Conservation (phyloP, 306 rosid genomes). For the Medicago ruthenica region DNA sequence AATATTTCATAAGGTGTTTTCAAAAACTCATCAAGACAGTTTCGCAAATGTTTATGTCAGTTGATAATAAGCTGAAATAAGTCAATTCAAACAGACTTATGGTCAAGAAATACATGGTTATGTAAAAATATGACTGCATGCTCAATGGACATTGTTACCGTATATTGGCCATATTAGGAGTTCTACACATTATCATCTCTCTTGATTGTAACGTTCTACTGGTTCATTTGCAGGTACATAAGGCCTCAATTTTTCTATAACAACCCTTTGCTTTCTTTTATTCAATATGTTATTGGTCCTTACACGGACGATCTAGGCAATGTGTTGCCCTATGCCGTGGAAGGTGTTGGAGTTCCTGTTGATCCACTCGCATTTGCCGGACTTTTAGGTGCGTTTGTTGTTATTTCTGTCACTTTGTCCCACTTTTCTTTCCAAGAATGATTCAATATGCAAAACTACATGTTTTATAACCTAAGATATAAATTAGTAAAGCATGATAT, state of each 20-base stretch:
- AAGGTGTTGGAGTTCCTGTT: conserved; percentile 97
- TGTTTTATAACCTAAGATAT: background rate
- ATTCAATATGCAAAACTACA: conserved; percentile 11
- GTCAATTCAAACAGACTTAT: too few species aligned
- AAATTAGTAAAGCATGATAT: background rate
- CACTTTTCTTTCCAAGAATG: conserved; percentile 1
- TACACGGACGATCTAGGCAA: conserved; percentile 94
- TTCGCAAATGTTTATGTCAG: too few species aligned
- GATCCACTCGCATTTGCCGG: conserved; percentile 99
- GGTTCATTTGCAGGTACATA: conserved; percentile 73
- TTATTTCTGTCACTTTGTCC: background rate
- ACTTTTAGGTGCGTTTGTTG: conserved; percentile 65
- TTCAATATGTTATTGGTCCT: conserved; percentile 87
- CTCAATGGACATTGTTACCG: background rate
- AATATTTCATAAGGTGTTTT: background rate
- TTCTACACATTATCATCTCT: background rate
- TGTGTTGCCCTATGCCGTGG: conserved; percentile 92
- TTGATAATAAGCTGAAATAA: too few species aligned
- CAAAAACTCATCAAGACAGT: too few species aligned
- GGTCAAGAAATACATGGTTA: background rate
- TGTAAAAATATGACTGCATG: background rate
- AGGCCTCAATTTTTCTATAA: conserved; percentile 92
- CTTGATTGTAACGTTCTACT: conserved; percentile 1
- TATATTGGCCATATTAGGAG: background rate
- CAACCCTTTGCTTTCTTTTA: conserved; percentile 87